Evolutionary conservation across 225 moss, liverwort and hornwort species (phyloP).

Genomic region (Asterella californica): DNA sequence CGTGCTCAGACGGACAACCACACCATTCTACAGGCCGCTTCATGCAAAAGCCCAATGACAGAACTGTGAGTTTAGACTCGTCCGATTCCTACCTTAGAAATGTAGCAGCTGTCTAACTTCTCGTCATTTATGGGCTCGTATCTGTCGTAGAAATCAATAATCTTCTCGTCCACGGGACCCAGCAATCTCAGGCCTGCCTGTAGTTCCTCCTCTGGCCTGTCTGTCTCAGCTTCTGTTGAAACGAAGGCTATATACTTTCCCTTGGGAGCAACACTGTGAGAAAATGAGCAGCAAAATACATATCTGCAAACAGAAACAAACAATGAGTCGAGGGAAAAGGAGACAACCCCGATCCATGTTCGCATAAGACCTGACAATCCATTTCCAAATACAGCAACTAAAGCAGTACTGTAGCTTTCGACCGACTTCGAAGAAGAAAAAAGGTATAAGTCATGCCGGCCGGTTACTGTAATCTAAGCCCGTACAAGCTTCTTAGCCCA

Average conservation of each 20-base stretch:
- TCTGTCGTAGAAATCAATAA: constrained; percentile 83
- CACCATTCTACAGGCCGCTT: not conserved
- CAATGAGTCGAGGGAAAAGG: not conserved
- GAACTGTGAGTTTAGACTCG: not conserved
- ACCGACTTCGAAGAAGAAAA: no score
- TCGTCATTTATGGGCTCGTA: constrained; percentile 90
- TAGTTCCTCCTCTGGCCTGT: constrained; percentile 77
- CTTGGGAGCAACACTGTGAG: constrained; percentile 92
- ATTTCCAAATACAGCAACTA: not conserved
- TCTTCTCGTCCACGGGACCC: constrained; percentile 75
- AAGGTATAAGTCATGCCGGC: not conserved
- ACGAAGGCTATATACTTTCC: constrained; percentile 98
- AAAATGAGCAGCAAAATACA: constrained; percentile 92
- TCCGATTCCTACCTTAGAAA: constrained; percentile 66
- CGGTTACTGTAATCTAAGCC: not conserved
- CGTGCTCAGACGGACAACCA: no score
- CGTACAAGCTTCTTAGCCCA: not conserved
- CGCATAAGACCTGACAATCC: not conserved
- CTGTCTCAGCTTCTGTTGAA: constrained; percentile 85
- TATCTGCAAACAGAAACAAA: constrained; percentile 51
- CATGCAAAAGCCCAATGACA: not conserved
- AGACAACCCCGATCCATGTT: not conserved
- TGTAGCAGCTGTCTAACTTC: constrained; percentile 75
- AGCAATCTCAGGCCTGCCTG: constrained; percentile 84
- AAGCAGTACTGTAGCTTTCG: not conserved